phyloP scores from a whole-genome alignment of 73 alveolate species.

The Breviolum minutum region DNA sequence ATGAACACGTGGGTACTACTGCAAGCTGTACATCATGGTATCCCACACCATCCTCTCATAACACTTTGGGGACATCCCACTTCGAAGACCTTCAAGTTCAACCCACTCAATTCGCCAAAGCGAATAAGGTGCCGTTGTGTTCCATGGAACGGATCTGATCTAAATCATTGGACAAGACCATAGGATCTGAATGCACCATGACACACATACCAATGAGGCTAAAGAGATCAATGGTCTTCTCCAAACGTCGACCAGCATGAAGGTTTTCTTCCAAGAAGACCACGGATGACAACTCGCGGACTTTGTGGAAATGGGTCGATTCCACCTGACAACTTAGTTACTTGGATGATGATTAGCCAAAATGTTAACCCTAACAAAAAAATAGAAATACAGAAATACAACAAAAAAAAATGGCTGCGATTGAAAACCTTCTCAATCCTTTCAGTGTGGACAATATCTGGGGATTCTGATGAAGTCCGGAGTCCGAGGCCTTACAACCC shows the following conservation, averaged over 20 bases:
- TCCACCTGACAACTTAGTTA: neutral
- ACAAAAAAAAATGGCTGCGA: too few relatives aligned
- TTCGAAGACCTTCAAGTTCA: neutral
- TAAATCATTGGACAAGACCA: neutral
- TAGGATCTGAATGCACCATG: constrained; percentile 44
- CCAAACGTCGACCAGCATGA: constrained; percentile 46
- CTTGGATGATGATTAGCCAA: too few relatives aligned
- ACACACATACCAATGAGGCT: constrained; percentile 55
- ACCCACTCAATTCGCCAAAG: constrained; percentile 35
- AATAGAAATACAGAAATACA: too few relatives aligned
- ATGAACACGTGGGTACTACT: too few relatives aligned
- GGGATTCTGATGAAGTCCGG: too few relatives aligned
- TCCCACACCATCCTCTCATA: too few relatives aligned
- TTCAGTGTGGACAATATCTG: too few relatives aligned
- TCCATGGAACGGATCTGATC: constrained; percentile 32
- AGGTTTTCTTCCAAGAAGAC: constrained; percentile 75
- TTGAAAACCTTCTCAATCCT: too few relatives aligned
- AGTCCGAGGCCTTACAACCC: too few relatives aligned
- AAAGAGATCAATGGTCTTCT: constrained; percentile 66
- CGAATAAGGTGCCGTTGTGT: constrained; percentile 39
- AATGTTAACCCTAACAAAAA: too few relatives aligned
- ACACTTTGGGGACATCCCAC: too few relatives aligned
- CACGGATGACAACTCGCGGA: constrained; percentile 38
- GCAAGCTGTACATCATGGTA: too few relatives aligned
- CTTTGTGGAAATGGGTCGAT: constrained; percentile 31